Conservation (phyloP, 805 yeast species). For the Yamadazyma akitaensis region DNA sequence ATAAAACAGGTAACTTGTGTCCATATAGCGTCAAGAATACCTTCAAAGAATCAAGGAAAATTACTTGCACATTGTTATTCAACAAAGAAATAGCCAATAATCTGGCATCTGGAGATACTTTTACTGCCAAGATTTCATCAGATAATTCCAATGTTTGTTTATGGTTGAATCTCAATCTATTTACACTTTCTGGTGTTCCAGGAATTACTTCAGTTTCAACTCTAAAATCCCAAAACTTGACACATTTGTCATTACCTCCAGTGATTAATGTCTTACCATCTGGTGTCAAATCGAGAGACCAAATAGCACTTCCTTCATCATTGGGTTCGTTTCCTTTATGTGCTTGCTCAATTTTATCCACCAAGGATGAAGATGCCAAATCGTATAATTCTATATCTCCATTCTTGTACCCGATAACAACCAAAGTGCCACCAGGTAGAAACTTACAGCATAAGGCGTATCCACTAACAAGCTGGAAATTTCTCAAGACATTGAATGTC, state of each 20-base stretch:
- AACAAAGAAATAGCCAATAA: conserved; percentile 78
- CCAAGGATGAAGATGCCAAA: conserved; percentile 71
- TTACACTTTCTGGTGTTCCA: conserved; percentile 54
- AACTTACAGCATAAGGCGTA: conserved; percentile 78
- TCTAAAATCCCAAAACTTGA: conserved; percentile 85
- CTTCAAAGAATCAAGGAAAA: conserved; percentile 81
- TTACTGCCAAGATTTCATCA: conserved; percentile 81
- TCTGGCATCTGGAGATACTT: conserved; percentile 74
- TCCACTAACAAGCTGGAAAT: conserved; percentile 71
- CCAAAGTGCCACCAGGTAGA: conserved; percentile 86
- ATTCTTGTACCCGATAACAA: conserved; percentile 82
- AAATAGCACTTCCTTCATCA: conserved; percentile 57
- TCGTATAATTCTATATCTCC: conserved; percentile 86
- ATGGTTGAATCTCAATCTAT: conserved; percentile 62
- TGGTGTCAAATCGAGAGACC: conserved; percentile 84
- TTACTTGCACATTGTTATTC: conserved; percentile 94
- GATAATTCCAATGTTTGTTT: conserved; percentile 77
- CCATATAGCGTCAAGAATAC: conserved; percentile 89
- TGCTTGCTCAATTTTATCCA: conserved; percentile 67
- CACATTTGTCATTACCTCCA: conserved; percentile 90
- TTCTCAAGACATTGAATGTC: conserved; percentile 73
- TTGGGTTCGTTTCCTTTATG: conserved; percentile 43
- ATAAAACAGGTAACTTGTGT: conserved; percentile 91
- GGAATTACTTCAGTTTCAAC: conserved; percentile 66
- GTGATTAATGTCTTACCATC: conserved; percentile 85